Percentiles rank a stretch among this genome's conserved stretches.
phyloP scores from a whole-genome alignment of 2,329 filamentous ascomycete species.

The Alternaria conjuncta region DNA sequence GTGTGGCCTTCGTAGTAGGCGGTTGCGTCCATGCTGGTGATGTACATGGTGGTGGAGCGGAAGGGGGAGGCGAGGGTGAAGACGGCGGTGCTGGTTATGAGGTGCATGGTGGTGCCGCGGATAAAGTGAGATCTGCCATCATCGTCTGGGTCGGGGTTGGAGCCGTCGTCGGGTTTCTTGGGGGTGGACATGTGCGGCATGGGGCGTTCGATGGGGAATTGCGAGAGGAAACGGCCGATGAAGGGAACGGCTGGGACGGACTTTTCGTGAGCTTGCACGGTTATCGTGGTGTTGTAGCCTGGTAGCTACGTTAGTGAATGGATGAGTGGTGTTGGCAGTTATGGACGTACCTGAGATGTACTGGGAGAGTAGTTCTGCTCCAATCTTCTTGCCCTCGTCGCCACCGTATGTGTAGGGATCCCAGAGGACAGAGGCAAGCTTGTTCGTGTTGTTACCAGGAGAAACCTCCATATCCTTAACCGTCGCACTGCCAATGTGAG shows the following conservation, averaged over 20 bases:
- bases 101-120: conserved; percentile 81
- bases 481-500: conserved; percentile 76
- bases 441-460: conserved; percentile 73
- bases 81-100: conserved; percentile 83
- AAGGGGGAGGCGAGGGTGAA: conserved; percentile 86
- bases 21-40: conserved; percentile 82
- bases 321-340: neutral
- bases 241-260: conserved; percentile 77
- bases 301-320: neutral
- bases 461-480: conserved; percentile 68
- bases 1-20: conserved; percentile 84
- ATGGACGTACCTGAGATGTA: conserved; percentile 73
- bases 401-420: conserved; percentile 71
- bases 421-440: conserved; percentile 75
- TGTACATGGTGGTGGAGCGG: conserved; percentile 71
- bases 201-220: conserved; percentile 72
- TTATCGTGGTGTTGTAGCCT: conserved; percentile 82
- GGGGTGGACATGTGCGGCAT: conserved; percentile 69
- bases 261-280: conserved; percentile 71
- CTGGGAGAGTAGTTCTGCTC: conserved; percentile 77
- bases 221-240: conserved; percentile 75
- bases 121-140: conserved; percentile 72
- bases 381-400: conserved; percentile 64
- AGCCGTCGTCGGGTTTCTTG: conserved; percentile 54
- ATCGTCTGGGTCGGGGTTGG: conserved; percentile 39